These are phyloP conservation scores for Eremothecium coryli DNA, from an alignment of 1,139 yeast species.

Conservation along the genomic window DNA sequence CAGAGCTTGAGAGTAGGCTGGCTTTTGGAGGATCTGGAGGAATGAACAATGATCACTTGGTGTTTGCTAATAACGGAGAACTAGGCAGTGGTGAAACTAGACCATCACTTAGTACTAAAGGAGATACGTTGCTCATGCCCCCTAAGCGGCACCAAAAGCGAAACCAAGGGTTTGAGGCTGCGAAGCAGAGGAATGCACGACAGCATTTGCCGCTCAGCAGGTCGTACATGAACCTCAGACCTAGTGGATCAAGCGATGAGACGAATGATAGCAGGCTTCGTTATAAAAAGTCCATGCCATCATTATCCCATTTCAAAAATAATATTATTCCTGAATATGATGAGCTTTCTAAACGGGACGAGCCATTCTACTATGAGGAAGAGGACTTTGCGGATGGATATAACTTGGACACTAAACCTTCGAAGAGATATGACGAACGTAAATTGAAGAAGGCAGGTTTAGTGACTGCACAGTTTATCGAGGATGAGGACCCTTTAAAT, in stretches of 20 bases:
- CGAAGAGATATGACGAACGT: constrained; percentile 24
- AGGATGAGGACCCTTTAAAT: constrained; percentile 12
- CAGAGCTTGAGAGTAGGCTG: constrained; percentile 13
- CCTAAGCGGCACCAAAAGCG: background rate
- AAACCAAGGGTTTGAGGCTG: background rate
- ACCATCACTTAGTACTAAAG: background rate
- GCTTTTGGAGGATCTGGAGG: constrained; percentile 5
- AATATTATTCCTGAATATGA: constrained; percentile 32
- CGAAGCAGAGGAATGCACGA: background rate
- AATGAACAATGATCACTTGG: constrained; percentile 4
- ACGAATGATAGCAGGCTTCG: too few species aligned
- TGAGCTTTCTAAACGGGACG: constrained; percentile 10
- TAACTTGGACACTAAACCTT: constrained; percentile 1
- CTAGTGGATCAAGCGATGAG: constrained; percentile 12
- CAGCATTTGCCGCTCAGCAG: constrained; percentile 19
- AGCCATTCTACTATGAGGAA: constrained; percentile 9
- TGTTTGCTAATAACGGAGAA: background rate
- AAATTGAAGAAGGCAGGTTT: constrained; percentile 9
- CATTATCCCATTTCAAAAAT: constrained; percentile 36
- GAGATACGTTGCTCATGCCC: too few species aligned
- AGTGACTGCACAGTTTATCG: constrained; percentile 19
- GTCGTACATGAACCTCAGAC: constrained; percentile 21
- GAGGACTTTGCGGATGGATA: constrained; percentile 11
- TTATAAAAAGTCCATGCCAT: constrained; percentile 26
- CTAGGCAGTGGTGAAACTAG: background rate